A percentile compares a stretch with the other conserved stretches of the same genome.
Conservation (phyloP, 2,329 filamentous ascomycete genomes). For the Tothia fuscella region DNA sequence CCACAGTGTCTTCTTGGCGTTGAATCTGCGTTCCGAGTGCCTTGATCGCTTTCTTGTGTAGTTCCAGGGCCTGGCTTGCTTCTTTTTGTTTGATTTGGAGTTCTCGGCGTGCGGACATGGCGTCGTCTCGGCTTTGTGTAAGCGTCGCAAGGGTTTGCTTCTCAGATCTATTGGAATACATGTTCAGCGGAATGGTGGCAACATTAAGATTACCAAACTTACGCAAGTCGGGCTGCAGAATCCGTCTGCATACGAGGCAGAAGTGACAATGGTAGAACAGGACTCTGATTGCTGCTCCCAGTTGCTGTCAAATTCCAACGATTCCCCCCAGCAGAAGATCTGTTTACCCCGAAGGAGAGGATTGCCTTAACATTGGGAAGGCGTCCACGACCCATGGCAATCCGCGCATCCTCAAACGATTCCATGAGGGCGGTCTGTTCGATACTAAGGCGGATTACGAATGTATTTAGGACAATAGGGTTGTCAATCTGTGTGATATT, state of each 20-base stretch:
- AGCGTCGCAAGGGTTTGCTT: constrained; percentile 40
- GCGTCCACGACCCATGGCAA: constrained; percentile 41
- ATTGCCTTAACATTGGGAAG: constrained; percentile 63
- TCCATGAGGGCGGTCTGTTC: constrained; percentile 76
- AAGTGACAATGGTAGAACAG: constrained; percentile 41
- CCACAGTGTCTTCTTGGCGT: constrained; percentile 46
- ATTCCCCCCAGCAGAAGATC: constrained; percentile 38
- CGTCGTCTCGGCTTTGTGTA: constrained; percentile 24
- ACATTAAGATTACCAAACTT: neutral
- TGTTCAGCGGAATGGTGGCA: neutral
- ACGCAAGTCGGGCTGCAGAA: constrained; percentile 49
- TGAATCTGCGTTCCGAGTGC: constrained; percentile 47
- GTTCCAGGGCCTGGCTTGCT: constrained; percentile 36
- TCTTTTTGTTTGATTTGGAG: constrained; percentile 29
- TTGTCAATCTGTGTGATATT: no score
- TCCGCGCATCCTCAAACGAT: constrained; percentile 13
- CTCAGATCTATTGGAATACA: constrained; percentile 25
- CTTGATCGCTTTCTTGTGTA: constrained; percentile 35
- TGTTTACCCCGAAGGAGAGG: constrained; percentile 36
- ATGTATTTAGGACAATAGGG: constrained; percentile 61
- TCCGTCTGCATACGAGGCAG: constrained; percentile 71
- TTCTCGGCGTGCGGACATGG: constrained; percentile 14
- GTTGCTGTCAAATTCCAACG: constrained; percentile 41
- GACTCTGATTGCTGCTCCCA: constrained; percentile 20
- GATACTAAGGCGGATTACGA: constrained; percentile 72